Conservation (phyloP, 2,329 filamentous ascomycete species). For the Clonostachys solani region DNA sequence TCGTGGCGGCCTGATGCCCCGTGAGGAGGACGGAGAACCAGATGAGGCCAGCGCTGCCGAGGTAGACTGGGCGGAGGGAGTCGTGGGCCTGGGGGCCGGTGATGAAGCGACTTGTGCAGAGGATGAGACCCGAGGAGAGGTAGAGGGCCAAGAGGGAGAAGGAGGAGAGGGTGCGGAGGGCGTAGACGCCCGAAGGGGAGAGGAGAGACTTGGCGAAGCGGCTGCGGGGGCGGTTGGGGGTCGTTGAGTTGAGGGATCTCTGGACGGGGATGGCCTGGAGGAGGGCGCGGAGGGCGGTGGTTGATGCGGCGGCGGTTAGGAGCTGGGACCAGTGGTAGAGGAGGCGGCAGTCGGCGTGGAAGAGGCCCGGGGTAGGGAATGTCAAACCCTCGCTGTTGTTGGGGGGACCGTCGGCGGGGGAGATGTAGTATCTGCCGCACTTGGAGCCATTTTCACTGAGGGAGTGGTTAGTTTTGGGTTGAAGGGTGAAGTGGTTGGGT, state of each 20-base stretch:
- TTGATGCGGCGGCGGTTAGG: neutral
- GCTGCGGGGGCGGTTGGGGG: neutral
- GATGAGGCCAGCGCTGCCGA: neutral
- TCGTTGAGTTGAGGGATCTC: neutral
- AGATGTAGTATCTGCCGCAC: neutral
- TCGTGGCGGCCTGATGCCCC: neutral
- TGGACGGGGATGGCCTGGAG: neutral
- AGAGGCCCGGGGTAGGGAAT: neutral
- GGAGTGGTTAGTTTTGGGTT: neutral
- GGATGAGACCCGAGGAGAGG: neutral
- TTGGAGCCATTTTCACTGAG: neutral
- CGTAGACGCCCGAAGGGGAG: neutral
- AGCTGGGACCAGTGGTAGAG: neutral
- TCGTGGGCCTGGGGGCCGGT: conserved; percentile 18
- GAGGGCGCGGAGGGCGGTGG: neutral
- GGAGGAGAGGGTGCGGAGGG: neutral
- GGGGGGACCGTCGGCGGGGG: neutral
- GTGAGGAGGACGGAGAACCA: neutral
- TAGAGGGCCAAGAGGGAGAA: neutral
- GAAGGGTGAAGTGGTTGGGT: neutral
- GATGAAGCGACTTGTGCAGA: conserved; percentile 12
- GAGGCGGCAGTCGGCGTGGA: neutral
- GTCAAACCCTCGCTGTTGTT: neutral
- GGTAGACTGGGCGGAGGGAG: conserved; percentile 13
- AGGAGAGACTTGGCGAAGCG: neutral